A percentile compares a stretch with the other conserved stretches of the same genome.
These are phyloP conservation scores for Chrysanthemum seticuspe DNA, from an alignment of 129 eudicot species.

Conservation along the genomic window DNA sequence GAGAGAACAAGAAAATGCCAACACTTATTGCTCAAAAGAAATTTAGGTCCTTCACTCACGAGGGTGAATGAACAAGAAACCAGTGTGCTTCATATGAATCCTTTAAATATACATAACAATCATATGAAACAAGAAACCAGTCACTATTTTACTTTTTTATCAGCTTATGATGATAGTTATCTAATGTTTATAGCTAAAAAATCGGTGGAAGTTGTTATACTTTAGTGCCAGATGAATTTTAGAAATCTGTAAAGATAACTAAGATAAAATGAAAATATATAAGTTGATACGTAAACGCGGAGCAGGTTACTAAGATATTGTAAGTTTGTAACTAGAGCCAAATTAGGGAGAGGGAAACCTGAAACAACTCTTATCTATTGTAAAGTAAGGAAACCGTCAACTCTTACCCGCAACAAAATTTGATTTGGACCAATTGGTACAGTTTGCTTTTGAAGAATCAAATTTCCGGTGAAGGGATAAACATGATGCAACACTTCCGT, in stretches of 20 bases:
- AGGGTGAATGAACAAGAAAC: not conserved
- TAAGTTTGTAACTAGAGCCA: not conserved
- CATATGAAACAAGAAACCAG: constrained; percentile 13
- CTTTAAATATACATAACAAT: not conserved
- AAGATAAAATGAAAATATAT: not conserved
- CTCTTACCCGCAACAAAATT: constrained; percentile 76
- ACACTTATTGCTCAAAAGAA: constrained; percentile 9
- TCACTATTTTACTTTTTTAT: not conserved
- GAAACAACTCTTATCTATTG: not conserved
- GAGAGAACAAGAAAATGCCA: not conserved
- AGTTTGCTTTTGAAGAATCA: too few species aligned
- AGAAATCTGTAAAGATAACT: not conserved
- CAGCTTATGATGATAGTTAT: not conserved
- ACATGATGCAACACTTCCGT: constrained; percentile 92
- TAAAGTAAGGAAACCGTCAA: not conserved
- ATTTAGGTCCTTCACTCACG: constrained; percentile 5
- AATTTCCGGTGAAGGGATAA: constrained; percentile 6
- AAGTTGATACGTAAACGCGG: not conserved
- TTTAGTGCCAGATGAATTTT: constrained; percentile 18
- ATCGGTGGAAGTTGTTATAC: constrained; percentile 10
- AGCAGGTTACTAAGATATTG: not conserved
- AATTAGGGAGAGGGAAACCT: not conserved
- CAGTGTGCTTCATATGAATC: not conserved
- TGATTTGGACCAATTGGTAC: constrained; percentile 47
- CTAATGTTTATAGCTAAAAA: constrained; percentile 5